phyloP scores from a whole-genome alignment of 2,329 filamentous ascomycete genomes.

The Amauroascus niger region DNA sequence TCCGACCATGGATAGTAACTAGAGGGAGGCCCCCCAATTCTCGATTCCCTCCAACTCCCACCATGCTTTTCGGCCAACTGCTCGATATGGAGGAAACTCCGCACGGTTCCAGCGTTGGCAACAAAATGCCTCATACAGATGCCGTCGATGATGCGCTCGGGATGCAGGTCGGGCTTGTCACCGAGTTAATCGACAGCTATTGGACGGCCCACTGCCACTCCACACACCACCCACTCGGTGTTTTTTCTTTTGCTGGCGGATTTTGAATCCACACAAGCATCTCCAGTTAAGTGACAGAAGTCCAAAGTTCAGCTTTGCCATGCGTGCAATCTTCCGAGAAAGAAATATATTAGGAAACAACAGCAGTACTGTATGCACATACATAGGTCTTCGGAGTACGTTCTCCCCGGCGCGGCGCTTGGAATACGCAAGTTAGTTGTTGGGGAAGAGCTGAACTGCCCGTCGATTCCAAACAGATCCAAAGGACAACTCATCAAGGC shows the following conservation, averaged over 20 bases:
- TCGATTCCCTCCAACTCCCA: not conserved
- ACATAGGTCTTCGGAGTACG: not conserved
- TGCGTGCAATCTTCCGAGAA: not conserved
- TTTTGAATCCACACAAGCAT: too few species aligned
- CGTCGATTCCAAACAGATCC: conserved; percentile 1
- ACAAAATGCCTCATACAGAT: conserved; percentile 5
- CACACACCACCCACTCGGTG: not conserved
- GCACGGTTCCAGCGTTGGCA: not conserved
- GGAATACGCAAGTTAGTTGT: not conserved
- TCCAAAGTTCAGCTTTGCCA: not conserved
- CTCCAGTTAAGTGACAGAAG: not conserved
- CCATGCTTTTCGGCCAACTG: not conserved
- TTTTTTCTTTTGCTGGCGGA: not conserved
- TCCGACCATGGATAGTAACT: not conserved
- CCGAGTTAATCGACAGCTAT: not conserved
- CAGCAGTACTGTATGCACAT: too few species aligned
- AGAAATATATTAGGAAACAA: not conserved
- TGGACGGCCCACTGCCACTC: not conserved
- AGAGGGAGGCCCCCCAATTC: not conserved
- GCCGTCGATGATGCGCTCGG: not conserved
- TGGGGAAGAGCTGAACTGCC: not conserved
- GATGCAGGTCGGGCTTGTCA: not conserved
- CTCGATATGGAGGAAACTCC: not conserved
- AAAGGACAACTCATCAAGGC: conserved; percentile 1
- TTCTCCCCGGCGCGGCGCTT: not conserved